Evolutionary conservation across 345 rosid genomes (phyloP).

Genomic region (Sapria himalayana): DNA sequence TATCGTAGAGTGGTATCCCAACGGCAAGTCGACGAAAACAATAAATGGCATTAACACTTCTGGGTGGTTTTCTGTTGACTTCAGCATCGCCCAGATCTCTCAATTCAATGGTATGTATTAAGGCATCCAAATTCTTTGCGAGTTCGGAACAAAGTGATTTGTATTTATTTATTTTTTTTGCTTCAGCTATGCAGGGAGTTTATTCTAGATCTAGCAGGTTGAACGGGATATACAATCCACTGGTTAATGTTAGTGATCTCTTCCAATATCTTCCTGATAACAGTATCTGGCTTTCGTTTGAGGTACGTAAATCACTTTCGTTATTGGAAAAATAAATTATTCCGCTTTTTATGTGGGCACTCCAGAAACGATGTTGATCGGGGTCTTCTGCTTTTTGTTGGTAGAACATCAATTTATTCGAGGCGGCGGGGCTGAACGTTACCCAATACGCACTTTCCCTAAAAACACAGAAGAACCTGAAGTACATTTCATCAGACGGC

Average conservation of each 20-base stretch:
- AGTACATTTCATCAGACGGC: slow-evolving; percentile 78
- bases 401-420: too few species aligned
- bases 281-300: slow-evolving; percentile 2
- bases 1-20: neutral
- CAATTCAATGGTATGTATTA: too few species aligned
- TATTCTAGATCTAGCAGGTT: slow-evolving; percentile 1
- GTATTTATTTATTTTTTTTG: neutral
- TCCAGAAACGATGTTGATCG: too few species aligned
- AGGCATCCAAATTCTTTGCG: neutral
- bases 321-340: too few species aligned
- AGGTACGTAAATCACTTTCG: slow-evolving; percentile 10
- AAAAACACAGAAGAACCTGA: too few species aligned
- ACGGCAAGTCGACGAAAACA: slow-evolving; percentile 11
- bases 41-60: slow-evolving; percentile 31
- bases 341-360: too few species aligned
- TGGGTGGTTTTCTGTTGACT: slow-evolving; percentile 70
- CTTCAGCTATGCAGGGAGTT: slow-evolving; percentile 4
- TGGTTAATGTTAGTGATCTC: neutral
- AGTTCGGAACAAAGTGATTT: neutral
- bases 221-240: slow-evolving; percentile 2
- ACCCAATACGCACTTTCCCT: too few species aligned
- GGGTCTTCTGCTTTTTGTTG: too few species aligned
- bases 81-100: slow-evolving; percentile 19
- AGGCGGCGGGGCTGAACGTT: too few species aligned
- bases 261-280: neutral